Conservation (phyloP, 257 asterid species). For the Buddleja alternifolia region DNA sequence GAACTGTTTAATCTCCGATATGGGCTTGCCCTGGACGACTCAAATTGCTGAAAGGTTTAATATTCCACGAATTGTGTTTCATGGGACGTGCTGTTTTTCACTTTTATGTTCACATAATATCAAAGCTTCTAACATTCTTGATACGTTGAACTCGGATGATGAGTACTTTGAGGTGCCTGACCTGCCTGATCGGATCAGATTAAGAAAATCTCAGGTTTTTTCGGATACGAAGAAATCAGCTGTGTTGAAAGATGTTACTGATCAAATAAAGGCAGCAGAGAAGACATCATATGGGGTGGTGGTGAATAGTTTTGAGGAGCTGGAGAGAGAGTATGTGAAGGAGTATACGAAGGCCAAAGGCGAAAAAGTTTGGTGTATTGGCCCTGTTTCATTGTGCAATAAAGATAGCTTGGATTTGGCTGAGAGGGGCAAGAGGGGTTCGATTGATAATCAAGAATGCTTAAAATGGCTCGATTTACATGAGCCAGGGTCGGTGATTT, state of each 20-base stretch:
- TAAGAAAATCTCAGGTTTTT: slow-evolving; percentile 20
- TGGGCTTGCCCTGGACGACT: slow-evolving; percentile 52
- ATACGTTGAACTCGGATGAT: slow-evolving; percentile 17
- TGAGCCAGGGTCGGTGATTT: slow-evolving; percentile 27
- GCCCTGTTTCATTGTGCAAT: slow-evolving; percentile 31
- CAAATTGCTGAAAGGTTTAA: slow-evolving; percentile 35
- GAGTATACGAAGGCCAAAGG: slow-evolving; percentile 27
- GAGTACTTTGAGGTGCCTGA: slow-evolving; percentile 34
- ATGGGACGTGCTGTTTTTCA: slow-evolving; percentile 37
- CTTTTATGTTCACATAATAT: slow-evolving; percentile 33
- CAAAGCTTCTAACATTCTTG: slow-evolving; percentile 29
- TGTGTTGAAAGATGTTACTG: slow-evolving; percentile 14
- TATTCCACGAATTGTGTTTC: slow-evolving; percentile 51
- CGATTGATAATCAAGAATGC: slow-evolving; percentile 15
- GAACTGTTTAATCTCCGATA: slow-evolving; percentile 51
- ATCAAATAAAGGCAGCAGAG: slow-evolving; percentile 29
- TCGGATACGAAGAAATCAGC: not conserved
- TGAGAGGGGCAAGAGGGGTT: slow-evolving; percentile 20
- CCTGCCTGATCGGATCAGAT: slow-evolving; percentile 27
- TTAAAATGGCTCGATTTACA: slow-evolving; percentile 26
- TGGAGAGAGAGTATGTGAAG: slow-evolving; percentile 28
- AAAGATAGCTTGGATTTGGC: slow-evolving; percentile 17
- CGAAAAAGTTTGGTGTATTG: slow-evolving; percentile 28
- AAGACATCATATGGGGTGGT: slow-evolving; percentile 33
- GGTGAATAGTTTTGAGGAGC: slow-evolving; percentile 28